Evolutionary conservation across 2,329 filamentous ascomycete species (phyloP).

Genomic region (Neonectria sp.): DNA sequence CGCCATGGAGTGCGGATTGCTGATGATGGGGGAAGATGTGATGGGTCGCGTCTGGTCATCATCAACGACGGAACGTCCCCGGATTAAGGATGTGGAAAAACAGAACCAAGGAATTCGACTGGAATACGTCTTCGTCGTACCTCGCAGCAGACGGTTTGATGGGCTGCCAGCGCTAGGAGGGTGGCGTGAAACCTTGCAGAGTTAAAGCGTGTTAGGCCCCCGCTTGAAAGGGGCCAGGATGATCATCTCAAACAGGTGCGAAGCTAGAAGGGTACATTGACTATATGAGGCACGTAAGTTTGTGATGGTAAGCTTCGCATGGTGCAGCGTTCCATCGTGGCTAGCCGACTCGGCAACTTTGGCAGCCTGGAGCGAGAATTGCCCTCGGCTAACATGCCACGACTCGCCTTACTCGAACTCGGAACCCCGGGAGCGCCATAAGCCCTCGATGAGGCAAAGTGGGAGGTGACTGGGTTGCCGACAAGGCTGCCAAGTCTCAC

Average conservation of each 20-base stretch:
- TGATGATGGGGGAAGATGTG: too few relatives aligned
- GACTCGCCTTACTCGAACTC: too few relatives aligned
- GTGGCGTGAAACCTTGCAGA: background rate
- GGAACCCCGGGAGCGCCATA: too few relatives aligned
- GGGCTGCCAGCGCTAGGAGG: background rate
- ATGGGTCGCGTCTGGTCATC: background rate
- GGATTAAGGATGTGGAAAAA: background rate
- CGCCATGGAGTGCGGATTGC: constrained; percentile 11
- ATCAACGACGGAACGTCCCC: background rate
- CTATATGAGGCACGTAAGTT: background rate
- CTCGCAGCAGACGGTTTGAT: background rate
- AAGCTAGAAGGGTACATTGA: background rate
- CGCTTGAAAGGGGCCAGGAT: background rate
- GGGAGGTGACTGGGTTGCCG: too few relatives aligned
- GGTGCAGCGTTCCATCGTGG: background rate
- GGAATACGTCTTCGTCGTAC: background rate
- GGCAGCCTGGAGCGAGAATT: too few relatives aligned
- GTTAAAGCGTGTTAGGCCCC: background rate
- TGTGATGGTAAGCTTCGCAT: too few relatives aligned
- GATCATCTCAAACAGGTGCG: background rate
- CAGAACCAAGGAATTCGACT: background rate
- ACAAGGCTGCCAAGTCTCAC: background rate
- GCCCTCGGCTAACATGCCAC: too few relatives aligned
- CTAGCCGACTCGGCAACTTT: background rate
- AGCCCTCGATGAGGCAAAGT: too few relatives aligned